phyloP scores from a whole-genome alignment of 208 protist genomes.

The Trichomonas gallinae region DNA sequence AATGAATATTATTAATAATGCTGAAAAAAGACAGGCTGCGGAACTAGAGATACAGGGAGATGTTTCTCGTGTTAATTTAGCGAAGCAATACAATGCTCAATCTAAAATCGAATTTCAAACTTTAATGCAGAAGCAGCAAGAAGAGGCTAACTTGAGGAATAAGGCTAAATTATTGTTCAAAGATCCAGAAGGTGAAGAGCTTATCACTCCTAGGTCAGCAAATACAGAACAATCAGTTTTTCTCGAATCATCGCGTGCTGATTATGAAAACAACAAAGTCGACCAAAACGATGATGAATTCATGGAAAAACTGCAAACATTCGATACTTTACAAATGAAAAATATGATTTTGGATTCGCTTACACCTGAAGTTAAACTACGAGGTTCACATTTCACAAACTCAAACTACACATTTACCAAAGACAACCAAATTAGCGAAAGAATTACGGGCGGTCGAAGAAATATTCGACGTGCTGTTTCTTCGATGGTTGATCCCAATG shows the following conservation, averaged over 20 bases:
- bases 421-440: background rate
- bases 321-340: background rate
- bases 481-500: background rate
- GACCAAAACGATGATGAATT: background rate
- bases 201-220: background rate
- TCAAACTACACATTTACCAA: background rate
- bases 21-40: background rate
- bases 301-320: background rate
- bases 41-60: background rate
- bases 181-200: background rate
- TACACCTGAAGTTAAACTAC: background rate
- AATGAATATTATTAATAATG: background rate
- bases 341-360: background rate
- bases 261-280: background rate
- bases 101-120: background rate
- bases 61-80: background rate
- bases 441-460: background rate
- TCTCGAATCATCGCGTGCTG: background rate
- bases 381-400: background rate
- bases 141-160: background rate
- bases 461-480: background rate
- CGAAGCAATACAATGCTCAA: background rate
- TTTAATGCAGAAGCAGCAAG: background rate
- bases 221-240: background rate
- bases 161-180: background rate